Conservation (phyloP, 495 filamentous ascomycete species). For the Hypoxylon intermedium region DNA sequence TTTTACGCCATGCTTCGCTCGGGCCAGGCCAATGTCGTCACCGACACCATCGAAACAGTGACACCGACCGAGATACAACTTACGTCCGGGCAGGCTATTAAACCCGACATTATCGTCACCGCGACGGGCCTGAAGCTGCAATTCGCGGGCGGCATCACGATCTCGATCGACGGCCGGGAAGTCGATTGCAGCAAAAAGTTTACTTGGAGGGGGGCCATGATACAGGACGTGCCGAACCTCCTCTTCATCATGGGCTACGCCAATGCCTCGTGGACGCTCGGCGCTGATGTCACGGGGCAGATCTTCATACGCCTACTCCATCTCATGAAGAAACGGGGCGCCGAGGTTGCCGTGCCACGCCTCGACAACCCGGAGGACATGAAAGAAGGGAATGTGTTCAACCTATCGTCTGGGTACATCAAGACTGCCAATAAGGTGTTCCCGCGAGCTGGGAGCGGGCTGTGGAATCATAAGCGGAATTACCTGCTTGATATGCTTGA, state of each 20-base stretch:
- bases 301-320: constrained; percentile 44
- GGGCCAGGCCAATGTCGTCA: constrained; percentile 64
- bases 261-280: constrained; percentile 54
- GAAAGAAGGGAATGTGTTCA: constrained; percentile 1
- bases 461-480: constrained; percentile 11
- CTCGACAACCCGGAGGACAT: background rate
- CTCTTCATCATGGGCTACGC: constrained; percentile 49
- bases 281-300: constrained; percentile 44
- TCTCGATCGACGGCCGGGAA: constrained; percentile 41
- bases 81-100: constrained; percentile 60
- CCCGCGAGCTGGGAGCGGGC: constrained; percentile 26
- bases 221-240: constrained; percentile 52
- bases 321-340: constrained; percentile 23
- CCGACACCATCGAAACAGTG: constrained; percentile 70
- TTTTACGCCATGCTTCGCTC: constrained; percentile 72
- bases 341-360: constrained; percentile 22
- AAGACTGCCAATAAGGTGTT: constrained; percentile 36
- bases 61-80: constrained; percentile 61
- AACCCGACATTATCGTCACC: constrained; percentile 76
- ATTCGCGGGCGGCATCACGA: constrained; percentile 19
- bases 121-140: constrained; percentile 68
- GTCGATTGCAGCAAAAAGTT: constrained; percentile 42
- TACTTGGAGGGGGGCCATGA: constrained; percentile 52
- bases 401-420: constrained; percentile 40
- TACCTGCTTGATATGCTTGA: constrained; percentile 8